Evolutionary conservation across 176 grass and related monocot genomes (phyloP).

Genomic region (Calamus simplicifolius): DNA sequence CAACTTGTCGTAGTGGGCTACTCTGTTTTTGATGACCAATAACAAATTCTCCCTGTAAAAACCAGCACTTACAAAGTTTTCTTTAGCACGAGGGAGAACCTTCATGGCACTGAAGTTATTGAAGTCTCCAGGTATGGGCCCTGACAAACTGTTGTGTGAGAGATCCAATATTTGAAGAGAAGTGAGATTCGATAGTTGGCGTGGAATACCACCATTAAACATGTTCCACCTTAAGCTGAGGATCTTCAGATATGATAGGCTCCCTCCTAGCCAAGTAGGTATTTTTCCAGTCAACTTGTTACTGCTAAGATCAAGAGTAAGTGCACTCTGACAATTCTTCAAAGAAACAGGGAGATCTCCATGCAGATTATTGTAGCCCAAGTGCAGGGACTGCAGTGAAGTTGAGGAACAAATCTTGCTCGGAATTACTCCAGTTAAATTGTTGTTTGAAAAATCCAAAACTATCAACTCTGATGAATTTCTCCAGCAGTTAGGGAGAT

Average conservation of each 20-base stretch:
- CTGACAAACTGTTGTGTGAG: conserved; percentile 31
- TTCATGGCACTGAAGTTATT: conserved; percentile 22
- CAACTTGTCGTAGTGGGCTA: not conserved
- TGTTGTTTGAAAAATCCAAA: too few relatives aligned
- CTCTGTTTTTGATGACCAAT: too few relatives aligned
- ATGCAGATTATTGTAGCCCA: conserved; percentile 22
- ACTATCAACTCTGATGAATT: too few relatives aligned
- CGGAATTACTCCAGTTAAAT: too few relatives aligned
- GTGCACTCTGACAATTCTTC: not conserved
- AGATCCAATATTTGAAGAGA: too few relatives aligned
- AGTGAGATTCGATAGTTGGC: not conserved
- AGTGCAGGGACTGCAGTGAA: not conserved
- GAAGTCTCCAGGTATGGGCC: conserved; percentile 15
- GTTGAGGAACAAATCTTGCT: not conserved
- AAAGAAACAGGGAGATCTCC: conserved; percentile 30
- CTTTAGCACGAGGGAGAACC: not conserved
- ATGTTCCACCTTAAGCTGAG: conserved; percentile 24
- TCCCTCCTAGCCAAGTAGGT: conserved; percentile 35
- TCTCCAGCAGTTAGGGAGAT: not conserved
- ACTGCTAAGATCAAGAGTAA: conserved; percentile 25
- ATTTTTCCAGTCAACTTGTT: conserved; percentile 34
- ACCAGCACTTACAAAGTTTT: not conserved
- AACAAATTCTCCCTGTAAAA: not conserved
- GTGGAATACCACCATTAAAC: conserved; percentile 25
- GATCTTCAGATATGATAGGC: not conserved